A percentile compares a stretch with the other conserved stretches of the same genome.
Conservation (phyloP, 1,284 basidiomycete genomes). For the Trametes pubescens region DNA sequence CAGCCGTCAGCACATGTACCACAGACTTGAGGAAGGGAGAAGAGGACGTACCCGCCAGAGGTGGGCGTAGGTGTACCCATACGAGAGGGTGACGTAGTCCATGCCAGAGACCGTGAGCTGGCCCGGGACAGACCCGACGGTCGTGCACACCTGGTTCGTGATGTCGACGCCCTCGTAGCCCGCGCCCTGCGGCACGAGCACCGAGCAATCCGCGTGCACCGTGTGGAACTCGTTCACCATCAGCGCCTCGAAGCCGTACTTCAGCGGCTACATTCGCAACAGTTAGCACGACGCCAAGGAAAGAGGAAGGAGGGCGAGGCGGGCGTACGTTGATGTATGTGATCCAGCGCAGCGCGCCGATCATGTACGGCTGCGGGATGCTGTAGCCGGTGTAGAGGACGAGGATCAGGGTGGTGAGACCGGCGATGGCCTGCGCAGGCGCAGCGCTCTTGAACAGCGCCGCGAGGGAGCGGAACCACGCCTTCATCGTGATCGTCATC, state of each 20-base stretch:
- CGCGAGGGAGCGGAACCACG: conserved; percentile 66
- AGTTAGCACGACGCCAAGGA: background rate
- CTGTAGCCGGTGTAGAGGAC: conserved; percentile 60
- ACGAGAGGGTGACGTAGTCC: conserved; percentile 65
- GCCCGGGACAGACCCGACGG: conserved; percentile 61
- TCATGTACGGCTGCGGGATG: conserved; percentile 63
- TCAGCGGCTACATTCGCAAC: conserved; percentile 47
- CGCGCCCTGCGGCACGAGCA: conserved; percentile 54
- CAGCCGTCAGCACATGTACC: conserved; percentile 5
- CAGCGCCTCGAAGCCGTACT: conserved; percentile 61
- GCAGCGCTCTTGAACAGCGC: conserved; percentile 61
- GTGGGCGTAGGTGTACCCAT: conserved; percentile 65
- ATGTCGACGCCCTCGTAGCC: conserved; percentile 62
- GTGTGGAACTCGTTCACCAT: conserved; percentile 66
- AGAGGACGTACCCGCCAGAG: conserved; percentile 68
- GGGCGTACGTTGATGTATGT: conserved; percentile 64
- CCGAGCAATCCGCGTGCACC: conserved; percentile 50
- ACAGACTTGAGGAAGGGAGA: background rate
- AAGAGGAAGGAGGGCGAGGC: background rate
- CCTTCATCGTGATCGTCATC: conserved; percentile 66
- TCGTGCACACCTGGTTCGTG: conserved; percentile 68
- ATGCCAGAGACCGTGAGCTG: conserved; percentile 56
- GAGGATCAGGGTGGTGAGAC: conserved; percentile 57
- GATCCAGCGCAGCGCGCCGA: conserved; percentile 71
- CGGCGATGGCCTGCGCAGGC: conserved; percentile 67